These are phyloP conservation scores for Lagerstroemia speciosa DNA, from an alignment of 345 rosid genomes.

Conservation along the genomic window DNA sequence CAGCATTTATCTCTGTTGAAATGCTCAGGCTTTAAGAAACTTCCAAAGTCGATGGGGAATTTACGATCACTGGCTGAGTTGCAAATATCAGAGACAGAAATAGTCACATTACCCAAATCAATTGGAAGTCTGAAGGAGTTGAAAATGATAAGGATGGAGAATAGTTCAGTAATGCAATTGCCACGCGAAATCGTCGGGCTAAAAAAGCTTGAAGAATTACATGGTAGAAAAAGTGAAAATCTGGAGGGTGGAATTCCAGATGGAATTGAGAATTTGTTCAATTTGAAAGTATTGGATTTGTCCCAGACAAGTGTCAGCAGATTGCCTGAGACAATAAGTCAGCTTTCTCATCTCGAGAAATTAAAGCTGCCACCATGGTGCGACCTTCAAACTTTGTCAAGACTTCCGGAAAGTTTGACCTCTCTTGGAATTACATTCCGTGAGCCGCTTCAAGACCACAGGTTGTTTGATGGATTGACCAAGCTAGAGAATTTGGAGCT, in stretches of 20 bases:
- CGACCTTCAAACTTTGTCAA: neutral
- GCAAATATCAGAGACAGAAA: neutral
- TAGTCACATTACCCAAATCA: neutral
- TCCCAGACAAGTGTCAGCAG: neutral
- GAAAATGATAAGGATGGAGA: conserved; percentile 6
- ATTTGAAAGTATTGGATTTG: neutral
- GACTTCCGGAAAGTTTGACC: neutral
- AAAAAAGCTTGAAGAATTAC: conserved; percentile 5
- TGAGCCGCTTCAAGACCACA: neutral
- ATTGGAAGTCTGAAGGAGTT: neutral
- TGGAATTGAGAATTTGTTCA: neutral
- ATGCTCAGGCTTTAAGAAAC: neutral
- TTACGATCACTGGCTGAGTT: conserved; percentile 1
- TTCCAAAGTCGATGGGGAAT: neutral
- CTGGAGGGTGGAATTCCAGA: neutral
- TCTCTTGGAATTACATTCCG: neutral
- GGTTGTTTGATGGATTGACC: neutral
- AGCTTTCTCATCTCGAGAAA: neutral
- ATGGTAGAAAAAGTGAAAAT: neutral
- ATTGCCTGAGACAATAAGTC: neutral
- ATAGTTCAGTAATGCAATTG: neutral
- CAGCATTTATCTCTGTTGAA: neutral
- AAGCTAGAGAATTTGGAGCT: neutral
- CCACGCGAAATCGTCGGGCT: neutral
- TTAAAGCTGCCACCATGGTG: neutral